Evolutionary conservation across 495 filamentous ascomycete genomes (phyloP), one percentile per base, ranked within the genome.

Genomic region (Xylaria scruposa): DNA sequence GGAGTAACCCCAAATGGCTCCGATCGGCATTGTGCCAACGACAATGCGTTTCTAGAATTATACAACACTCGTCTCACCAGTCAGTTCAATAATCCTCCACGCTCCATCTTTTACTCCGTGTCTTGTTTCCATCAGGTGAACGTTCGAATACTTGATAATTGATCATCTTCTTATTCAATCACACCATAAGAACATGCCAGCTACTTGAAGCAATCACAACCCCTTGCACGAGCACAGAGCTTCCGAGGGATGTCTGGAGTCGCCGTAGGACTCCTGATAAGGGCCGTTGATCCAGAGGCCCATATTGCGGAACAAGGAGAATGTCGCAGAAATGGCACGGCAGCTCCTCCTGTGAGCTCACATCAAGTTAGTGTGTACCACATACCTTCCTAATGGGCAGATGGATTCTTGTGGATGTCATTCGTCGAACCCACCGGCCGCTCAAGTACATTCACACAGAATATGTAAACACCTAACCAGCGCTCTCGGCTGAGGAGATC

Each of bases 231-330:
- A 33, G 33, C 3, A 38, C 38, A 17, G 19, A 44, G n/a, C 5
- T 29, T 12, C 10, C 21, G 15, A 5, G 13, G 40, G 62, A 65
- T 65, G 62, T 49, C 42, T 33, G 1, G 61, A 46, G 15, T 31
- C 15, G 42, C 24, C 21, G 38, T 21, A 63, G 17, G 2, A 17
- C 21, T 63, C 60, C 38, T 63, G 21, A 63, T 44, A 12, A 42
- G 12, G 58, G 38, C 38, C 38, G 60, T 44, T 65, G 62, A 42
- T 19, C 19, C 59, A 42, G 13, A 62, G 42, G 19, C 40, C 42
- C 24, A 62, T 62, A 40, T 44, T 62, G 60, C 60, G 60, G 13
- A 21, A 62, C 60, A 65, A 49, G 62, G 62, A 33, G 62, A 65
- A 17, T 24, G 42, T 47, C 42, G 17, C 40, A 47, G 62, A 33